Conservation (phyloP, 495 filamentous ascomycete genomes). For the Penicillium longicatenatum region DNA sequence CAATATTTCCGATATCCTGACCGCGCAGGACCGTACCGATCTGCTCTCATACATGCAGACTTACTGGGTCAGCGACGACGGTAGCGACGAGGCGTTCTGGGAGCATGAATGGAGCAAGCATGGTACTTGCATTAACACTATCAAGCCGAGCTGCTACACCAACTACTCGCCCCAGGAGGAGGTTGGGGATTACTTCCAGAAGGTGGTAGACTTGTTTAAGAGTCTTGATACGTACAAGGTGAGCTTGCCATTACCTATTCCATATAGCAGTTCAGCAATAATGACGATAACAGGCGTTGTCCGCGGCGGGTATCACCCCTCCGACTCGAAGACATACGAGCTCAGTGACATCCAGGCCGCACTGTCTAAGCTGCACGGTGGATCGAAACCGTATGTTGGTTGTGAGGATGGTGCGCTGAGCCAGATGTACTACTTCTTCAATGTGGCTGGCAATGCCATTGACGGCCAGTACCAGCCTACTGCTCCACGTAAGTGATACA, state of each 20-base stretch:
- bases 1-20: constrained; percentile 66
- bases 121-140: constrained; percentile 61
- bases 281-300: constrained; percentile 49
- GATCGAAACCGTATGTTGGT: constrained; percentile 61
- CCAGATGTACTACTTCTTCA: constrained; percentile 77
- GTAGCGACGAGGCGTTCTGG: constrained; percentile 71
- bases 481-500: constrained; percentile 44
- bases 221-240: constrained; percentile 61
- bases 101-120: constrained; percentile 84
- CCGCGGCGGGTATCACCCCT: constrained; percentile 66
- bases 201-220: constrained; percentile 61
- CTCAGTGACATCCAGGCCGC: constrained; percentile 60
- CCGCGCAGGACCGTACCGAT: constrained; percentile 54
- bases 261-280: neutral
- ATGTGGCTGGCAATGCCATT: constrained; percentile 70
- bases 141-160: constrained; percentile 73
- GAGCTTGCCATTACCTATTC: constrained; percentile 7
- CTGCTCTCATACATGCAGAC: constrained; percentile 69
- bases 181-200: constrained; percentile 59
- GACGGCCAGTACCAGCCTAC: constrained; percentile 65
- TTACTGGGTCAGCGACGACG: constrained; percentile 66
- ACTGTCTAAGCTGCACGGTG: constrained; percentile 56
- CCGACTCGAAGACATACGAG: constrained; percentile 60
- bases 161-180: constrained; percentile 62
- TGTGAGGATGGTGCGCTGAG: constrained; percentile 62